Evolutionary conservation across 2,329 filamentous ascomycete species (phyloP).

Genomic region (Neobulgaria alba): DNA sequence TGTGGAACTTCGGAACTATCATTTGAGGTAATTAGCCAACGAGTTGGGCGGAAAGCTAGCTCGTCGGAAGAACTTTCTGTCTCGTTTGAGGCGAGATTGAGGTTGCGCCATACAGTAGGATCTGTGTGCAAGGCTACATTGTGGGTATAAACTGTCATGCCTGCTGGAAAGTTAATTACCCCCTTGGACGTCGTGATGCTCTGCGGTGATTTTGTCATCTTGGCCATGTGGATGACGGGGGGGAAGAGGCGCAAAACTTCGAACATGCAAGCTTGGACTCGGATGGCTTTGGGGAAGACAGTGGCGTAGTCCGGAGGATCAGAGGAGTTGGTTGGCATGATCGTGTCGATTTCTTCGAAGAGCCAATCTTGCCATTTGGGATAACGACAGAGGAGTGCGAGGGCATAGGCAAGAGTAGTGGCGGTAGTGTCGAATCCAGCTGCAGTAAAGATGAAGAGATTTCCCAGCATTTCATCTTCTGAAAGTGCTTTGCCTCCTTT

Average conservation of each 20-base stretch:
- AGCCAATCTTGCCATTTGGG: slow-evolving; percentile 16
- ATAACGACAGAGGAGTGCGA: slow-evolving; percentile 20
- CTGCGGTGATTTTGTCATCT: too few relatives aligned
- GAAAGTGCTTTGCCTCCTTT: slow-evolving; percentile 3
- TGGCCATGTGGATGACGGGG: slow-evolving; percentile 46
- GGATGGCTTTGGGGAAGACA: slow-evolving; percentile 35
- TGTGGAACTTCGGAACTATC: not conserved
- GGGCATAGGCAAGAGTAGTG: slow-evolving; percentile 21
- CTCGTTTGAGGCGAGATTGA: slow-evolving; percentile 20
- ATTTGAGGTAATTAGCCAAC: slow-evolving; percentile 10
- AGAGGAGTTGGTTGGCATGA: too few relatives aligned
- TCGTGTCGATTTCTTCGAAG: slow-evolving; percentile 18
- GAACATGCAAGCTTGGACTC: slow-evolving; percentile 32
- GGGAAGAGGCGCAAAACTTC: slow-evolving; percentile 46
- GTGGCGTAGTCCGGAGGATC: slow-evolving; percentile 30
- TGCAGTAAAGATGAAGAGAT: slow-evolving; percentile 25
- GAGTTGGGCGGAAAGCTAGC: slow-evolving; percentile 8
- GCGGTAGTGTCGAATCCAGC: slow-evolving; percentile 29
- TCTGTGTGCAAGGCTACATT: slow-evolving; percentile 9
- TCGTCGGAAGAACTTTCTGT: slow-evolving; percentile 10
- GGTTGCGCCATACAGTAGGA: slow-evolving; percentile 1
- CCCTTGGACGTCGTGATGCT: too few relatives aligned
- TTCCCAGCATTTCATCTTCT: slow-evolving; percentile 11
- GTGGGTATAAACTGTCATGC: too few relatives aligned
- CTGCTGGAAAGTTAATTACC: too few relatives aligned